Evolutionary conservation across 176 grass and related monocot genomes (phyloP), one percentile per base, ranked within the genome.

Genomic region (Oryza coarctata): DNA sequence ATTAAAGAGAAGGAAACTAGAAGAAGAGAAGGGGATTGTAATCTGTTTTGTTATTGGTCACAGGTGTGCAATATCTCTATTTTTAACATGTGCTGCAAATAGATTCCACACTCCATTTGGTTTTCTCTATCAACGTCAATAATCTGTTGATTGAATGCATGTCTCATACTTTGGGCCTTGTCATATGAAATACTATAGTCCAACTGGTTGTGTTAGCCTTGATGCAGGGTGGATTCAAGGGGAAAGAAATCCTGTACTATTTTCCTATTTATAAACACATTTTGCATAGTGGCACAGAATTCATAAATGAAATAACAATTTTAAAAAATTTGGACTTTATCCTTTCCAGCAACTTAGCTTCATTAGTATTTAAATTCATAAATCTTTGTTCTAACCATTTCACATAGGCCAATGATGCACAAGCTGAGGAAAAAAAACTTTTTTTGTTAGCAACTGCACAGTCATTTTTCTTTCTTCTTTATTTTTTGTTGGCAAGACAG

Each of bases 31-130:
- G 45, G 88, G 95, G 10, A 91, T 94, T 25, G 78, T 98, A 12
- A 83, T 94, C 68, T 88, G 95, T 57, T 98, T 98, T 88, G 95
- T 98, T 79, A 93, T 94, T 61, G 95, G 95, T 60, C 95, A 98
- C 83, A 98, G 95, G 92, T 98, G n/a, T 39, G 84, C 65, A 71
- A 20, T 35, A 23, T 65, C 17, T 44, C 34, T 89, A 15, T 81
- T 18, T 64, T 28, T 26, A 3, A 52, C 40, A 1, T 58, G 1
- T 28, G 39, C n/a, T 60, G 44, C 44, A 31, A 27, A 64, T 31
- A 73, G 2, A 29, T 36, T 72, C 2, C 7, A 40, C 22, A 61
- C 40, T n/a, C 2, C 9, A 11, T 64, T 31, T 3, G 23, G 6
- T 52, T 73, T 50, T 6, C 14, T 15, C 57, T 18, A 23, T 27